phyloP scores from a whole-genome alignment of 2,329 filamentous ascomycete species.

The Fusarium chlamydosporum region DNA sequence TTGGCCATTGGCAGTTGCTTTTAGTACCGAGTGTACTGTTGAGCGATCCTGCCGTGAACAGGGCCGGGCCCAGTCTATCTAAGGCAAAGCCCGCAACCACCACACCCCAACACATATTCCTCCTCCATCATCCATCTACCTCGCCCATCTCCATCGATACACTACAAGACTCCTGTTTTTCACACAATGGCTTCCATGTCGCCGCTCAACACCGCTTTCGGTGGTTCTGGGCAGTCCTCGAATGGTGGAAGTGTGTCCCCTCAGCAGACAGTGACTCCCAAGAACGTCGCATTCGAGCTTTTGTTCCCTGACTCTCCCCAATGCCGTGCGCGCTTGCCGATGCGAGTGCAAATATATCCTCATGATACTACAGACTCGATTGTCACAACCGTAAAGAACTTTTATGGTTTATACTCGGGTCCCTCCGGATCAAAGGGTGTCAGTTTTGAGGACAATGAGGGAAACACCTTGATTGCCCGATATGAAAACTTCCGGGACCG shows the following conservation, averaged over 20 bases:
- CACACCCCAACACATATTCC: constrained; percentile 43
- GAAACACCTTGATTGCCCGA: constrained; percentile 91
- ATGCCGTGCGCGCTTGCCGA: constrained; percentile 81
- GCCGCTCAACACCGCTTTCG: constrained; percentile 57
- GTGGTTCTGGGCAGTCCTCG: constrained; percentile 56
- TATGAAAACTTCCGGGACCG: constrained; percentile 96
- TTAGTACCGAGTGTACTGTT: constrained; percentile 46
- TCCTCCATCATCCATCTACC: constrained; percentile 37
- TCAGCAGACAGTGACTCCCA: constrained; percentile 66
- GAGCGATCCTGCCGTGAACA: constrained; percentile 52
- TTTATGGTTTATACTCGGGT: constrained; percentile 93
- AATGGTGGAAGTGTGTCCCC: constrained; percentile 63
- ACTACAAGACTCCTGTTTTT: constrained; percentile 48
- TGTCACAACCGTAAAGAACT: constrained; percentile 98
- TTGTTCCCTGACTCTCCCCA: constrained; percentile 77
- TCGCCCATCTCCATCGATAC: constrained; percentile 46
- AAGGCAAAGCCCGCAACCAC: constrained; percentile 55
- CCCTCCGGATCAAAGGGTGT: constrained; percentile 80
- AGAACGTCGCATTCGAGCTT: constrained; percentile 85
- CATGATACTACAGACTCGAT: constrained; percentile 98
- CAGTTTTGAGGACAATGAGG: constrained; percentile 92
- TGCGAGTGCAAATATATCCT: constrained; percentile 90
- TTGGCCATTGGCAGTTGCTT: constrained; percentile 47
- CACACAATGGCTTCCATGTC: constrained; percentile 64
- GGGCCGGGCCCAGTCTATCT: constrained; percentile 47